These are phyloP conservation scores for Brasenia schreberi DNA, from an alignment of 164 flowering plant species.

Conservation along the genomic window DNA sequence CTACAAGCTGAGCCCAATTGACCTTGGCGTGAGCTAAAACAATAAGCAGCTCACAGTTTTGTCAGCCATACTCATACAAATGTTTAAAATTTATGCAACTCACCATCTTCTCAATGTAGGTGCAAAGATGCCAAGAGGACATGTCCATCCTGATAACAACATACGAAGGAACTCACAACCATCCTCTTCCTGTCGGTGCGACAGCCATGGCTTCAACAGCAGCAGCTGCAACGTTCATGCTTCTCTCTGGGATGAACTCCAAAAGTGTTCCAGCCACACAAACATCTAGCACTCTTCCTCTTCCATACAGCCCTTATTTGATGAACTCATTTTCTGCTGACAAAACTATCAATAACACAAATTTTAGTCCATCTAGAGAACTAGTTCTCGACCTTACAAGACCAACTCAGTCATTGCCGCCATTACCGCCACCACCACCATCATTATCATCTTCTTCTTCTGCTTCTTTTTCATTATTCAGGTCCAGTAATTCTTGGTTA, in stretches of 20 bases:
- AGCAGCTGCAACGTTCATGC: slow-evolving; percentile 25
- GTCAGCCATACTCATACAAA: too few relatives aligned
- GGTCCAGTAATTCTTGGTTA: background rate
- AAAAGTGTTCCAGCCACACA: slow-evolving; percentile 6
- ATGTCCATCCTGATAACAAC: slow-evolving; percentile 69
- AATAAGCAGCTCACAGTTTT: too few relatives aligned
- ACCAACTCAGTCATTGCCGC: background rate
- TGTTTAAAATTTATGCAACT: too few relatives aligned
- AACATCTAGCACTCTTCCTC: background rate
- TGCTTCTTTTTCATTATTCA: background rate
- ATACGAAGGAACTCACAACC: slow-evolving; percentile 71
- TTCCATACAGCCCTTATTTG: slow-evolving; percentile 5
- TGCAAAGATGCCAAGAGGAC: slow-evolving; percentile 66
- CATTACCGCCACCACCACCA: background rate
- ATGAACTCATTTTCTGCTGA: background rate
- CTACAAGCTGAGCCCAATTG: too few relatives aligned
- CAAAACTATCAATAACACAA: background rate
- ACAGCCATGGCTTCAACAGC: slow-evolving; percentile 63
- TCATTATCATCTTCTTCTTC: background rate
- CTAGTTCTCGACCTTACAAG: slow-evolving; percentile 35
- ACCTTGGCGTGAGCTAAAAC: too few relatives aligned
- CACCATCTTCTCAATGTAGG: slow-evolving; percentile 16
- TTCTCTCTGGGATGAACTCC: slow-evolving; percentile 16
- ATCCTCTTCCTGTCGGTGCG: slow-evolving; percentile 63
- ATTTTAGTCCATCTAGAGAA: slow-evolving; percentile 15